Evolutionary conservation across 768 basidiomycete species (phyloP).

Genomic region (Mycena filopes): DNA sequence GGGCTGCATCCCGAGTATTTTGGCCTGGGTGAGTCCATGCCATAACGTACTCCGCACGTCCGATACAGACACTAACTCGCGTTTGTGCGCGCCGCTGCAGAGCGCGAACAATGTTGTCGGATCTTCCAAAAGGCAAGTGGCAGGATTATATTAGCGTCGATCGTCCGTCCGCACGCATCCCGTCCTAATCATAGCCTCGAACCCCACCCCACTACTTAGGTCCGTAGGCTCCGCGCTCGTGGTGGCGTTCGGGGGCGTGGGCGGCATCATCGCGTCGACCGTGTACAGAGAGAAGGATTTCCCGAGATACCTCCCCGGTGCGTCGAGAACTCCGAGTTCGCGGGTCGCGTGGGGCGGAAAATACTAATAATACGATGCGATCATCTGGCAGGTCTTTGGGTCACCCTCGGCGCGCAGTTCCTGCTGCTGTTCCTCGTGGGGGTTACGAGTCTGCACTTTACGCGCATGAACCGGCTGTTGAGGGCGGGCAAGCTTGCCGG

Average conservation of each 20-base stretch:
- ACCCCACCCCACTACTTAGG: too few species aligned
- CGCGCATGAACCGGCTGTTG: constrained; percentile 48
- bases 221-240: constrained; percentile 50
- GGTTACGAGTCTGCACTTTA: constrained; percentile 48
- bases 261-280: constrained; percentile 49
- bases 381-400: constrained; percentile 52
- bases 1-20: constrained; percentile 55
- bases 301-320: constrained; percentile 58
- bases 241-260: constrained; percentile 53
- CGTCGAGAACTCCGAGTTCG: constrained; percentile 4
- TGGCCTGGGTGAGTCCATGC: constrained; percentile 50
- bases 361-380: neutral
- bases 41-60: neutral
- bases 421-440: constrained; percentile 48
- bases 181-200: neutral
- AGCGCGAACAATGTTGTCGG: constrained; percentile 58
- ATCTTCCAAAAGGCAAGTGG: constrained; percentile 55
- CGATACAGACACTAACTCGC: neutral
- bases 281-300: constrained; percentile 54
- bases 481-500: constrained; percentile 44
- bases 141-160: neutral
- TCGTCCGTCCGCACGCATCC: constrained; percentile 34
- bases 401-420: constrained; percentile 53
- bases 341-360: constrained; percentile 20
- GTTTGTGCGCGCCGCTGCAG: constrained; percentile 12